Percentiles rank a stretch among this genome's conserved stretches.
Conservation (phyloP, 306 rosid species). For the Glycine latifolia region DNA sequence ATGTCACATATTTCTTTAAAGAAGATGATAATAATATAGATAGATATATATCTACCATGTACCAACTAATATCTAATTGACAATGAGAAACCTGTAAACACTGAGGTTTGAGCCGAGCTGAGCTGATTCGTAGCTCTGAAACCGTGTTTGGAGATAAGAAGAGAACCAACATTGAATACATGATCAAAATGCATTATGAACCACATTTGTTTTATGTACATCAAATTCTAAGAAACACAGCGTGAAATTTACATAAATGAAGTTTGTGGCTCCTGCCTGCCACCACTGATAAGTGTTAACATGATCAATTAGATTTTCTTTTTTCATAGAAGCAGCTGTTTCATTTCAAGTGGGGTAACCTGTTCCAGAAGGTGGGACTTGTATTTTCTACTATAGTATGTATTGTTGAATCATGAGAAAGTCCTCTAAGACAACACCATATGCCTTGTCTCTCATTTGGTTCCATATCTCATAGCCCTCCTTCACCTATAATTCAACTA, state of each 20-base stretch:
- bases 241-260: neutral
- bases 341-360: slow-evolving; percentile 11
- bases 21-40: slow-evolving; percentile 2
- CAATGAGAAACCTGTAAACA: neutral
- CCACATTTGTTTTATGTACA: slow-evolving; percentile 22
- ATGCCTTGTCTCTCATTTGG: slow-evolving; percentile 38
- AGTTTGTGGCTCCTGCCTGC: neutral
- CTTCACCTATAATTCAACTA: slow-evolving; percentile 5
- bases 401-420: neutral
- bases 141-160: neutral
- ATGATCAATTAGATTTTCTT: slow-evolving; percentile 14
- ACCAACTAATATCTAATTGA: neutral
- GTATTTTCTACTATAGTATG: neutral
- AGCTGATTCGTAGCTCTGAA: neutral
- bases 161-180: neutral
- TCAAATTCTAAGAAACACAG: slow-evolving; percentile 10
- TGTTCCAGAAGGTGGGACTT: slow-evolving; percentile 32
- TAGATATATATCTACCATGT: neutral
- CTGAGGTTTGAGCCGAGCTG: neutral
- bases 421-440: slow-evolving; percentile 50
- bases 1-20: slow-evolving; percentile 4
- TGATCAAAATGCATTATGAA: neutral
- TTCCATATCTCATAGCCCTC: neutral
- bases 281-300: neutral
- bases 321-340: neutral